Base-by-base conservation (phyloP, 2,329 filamentous ascomycete genomes). In the Camptophora hylomeconis region DNA sequence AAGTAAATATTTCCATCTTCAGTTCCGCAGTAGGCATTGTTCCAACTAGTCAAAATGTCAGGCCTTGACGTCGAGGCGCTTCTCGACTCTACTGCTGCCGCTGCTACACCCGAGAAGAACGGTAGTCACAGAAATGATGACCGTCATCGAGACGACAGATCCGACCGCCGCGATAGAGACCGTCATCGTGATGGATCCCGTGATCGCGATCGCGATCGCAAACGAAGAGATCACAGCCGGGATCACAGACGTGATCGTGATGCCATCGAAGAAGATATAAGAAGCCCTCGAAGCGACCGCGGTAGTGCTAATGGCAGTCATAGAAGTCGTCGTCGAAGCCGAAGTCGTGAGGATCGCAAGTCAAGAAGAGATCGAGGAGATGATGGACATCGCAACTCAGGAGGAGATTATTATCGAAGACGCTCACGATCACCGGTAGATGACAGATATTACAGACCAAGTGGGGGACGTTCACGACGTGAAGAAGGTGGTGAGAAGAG, bases 21-120 rank as follows among this genome's bases (percentile, higher is more conserved):
- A n/a, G n/a, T n/a, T n/a, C n/a, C n/a, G n/a, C n/a, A n/a, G n/a
- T n/a, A n/a, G n/a, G n/a, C n/a, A n/a, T n/a, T n/a, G n/a, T n/a
- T n/a, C n/a, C n/a, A n/a, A 26, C 26, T 36, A 26, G 30, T 46
- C 56, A 61, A 45, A 45, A 78, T 78, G 74, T 74, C 74, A 52
- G 67, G 67, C 54, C 62, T 77, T 44, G 83, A 92, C 51, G 82
- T 94, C 46, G 86, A 94, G 65, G 82, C 83, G 42, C 70, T 94
- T 41, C 74, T 94, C 45, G 84, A 93, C 57, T 81, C 80, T 28
- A 82, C 80, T 39, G 81, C 80, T 29, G 75, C 74, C 51, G 64
- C 66, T 25, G 40, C 45, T 24, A 42, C 52, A 11, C n/a, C n/a
- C n/a, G n/a, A n/a, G n/a, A n/a, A n/a, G n/a, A 34, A 49, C 20